Conservation (phyloP, 139 green algal species). For the Penium margaritaceum region DNA sequence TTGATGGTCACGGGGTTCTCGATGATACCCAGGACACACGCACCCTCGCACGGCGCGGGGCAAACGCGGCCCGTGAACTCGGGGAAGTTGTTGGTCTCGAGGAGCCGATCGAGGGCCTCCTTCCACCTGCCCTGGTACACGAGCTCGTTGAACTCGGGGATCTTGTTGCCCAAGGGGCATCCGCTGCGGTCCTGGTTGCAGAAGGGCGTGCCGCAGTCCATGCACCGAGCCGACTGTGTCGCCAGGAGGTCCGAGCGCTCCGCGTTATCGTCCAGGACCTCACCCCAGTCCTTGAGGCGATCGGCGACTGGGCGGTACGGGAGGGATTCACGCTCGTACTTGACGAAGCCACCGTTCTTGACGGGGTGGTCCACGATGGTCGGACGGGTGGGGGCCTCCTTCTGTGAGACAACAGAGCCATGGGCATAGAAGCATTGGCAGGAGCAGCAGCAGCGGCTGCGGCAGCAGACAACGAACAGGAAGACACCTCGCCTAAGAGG, state of each 20-base stretch:
- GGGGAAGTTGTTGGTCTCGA: constrained; percentile 95
- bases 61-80: constrained; percentile 88
- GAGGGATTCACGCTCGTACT: constrained; percentile 75
- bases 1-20: constrained; percentile 92
- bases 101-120: constrained; percentile 75
- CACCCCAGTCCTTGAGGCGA: constrained; percentile 79
- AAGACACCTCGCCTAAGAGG: too few relatives aligned
- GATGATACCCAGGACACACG: constrained; percentile 88
- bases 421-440: too few relatives aligned
- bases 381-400: background rate
- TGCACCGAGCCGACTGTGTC: constrained; percentile 82
- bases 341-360: constrained; percentile 78
- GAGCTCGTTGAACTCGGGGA: constrained; percentile 92
- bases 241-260: constrained; percentile 65
- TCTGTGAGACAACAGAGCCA: background rate
- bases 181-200: constrained; percentile 69
- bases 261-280: constrained; percentile 61
- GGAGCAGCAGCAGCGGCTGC: too few relatives aligned
- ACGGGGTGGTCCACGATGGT: constrained; percentile 35
- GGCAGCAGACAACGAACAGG: too few relatives aligned
- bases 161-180: constrained; percentile 85
- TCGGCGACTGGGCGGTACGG: constrained; percentile 75
- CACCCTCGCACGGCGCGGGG: constrained; percentile 83
- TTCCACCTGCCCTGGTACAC: constrained; percentile 78
- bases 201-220: constrained; percentile 90